Base-by-base conservation (phyloP, 306 rosid genomes). In the Sicyos baderoa region DNA sequence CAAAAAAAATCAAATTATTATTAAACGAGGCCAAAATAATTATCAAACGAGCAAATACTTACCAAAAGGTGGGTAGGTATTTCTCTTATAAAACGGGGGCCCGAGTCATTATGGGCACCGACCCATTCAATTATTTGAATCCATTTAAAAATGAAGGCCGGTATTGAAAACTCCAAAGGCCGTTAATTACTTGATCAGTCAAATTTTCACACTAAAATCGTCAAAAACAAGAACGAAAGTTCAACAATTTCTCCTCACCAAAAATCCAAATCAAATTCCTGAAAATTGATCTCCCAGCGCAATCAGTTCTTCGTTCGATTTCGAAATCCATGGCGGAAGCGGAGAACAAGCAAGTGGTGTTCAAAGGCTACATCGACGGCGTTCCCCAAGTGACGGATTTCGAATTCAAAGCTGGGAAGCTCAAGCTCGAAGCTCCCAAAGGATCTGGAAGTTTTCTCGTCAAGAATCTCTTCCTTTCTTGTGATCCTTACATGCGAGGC, bases 401-500 rank as follows among this genome's bases (percentile, higher is more conserved):
- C 74, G 85, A 78, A 55, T 37, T 84, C 19, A 53, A 55, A 66
- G 54, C 47, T 32, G 70, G 69, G n/a, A 75, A 55, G 63, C 56
- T 74, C 61, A 35, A 70, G 77, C 76, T 83, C 50, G 18, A 73
- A 71, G 81, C 79, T 62, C 79, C 81, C 9, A 61, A 74, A 52
- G 79, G 79, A 4, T 78, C 81, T 2, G 83, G 79, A 42, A 68
- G 47, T 17, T n/a, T 83, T 45, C 74, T 81, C 8, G 85, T 84
- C 19, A 81, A 81, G 76, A 84, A 84, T 76, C 85, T 81, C 32
- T 84, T 78, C 74, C 83, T 84, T 50, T 84, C 88, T 52, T 81
- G 88, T 48, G 88, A 84, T 22, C 85, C 88, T 61, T 84, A 74
- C 44, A 78, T 84, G 85, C 75, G 85, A 49, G 88, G 88, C 21